Evolutionary conservation across 2,329 filamentous ascomycete species (phyloP), one percentile per base, ranked within the genome.

Genomic region (Exserohilum turcica): DNA sequence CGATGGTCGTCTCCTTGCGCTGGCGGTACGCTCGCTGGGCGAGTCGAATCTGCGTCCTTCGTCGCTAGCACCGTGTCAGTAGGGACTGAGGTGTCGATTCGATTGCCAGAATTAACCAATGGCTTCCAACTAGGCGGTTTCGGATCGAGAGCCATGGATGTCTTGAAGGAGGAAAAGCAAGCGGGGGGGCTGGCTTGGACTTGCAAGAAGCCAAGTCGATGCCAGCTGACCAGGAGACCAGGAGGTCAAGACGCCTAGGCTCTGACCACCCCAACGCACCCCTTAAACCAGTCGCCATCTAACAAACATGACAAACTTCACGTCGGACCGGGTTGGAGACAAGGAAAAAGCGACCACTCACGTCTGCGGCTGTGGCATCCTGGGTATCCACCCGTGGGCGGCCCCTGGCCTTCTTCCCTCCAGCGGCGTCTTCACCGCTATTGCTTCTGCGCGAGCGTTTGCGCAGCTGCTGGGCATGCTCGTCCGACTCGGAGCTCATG

Each of bases 11-110:
- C 68, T 96, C 92, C 74, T 96, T 96, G 45, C 92, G 86, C 66
- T 89, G 85, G 13, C 92, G 85, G 68, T 96, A 96, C 0, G 91
- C 91, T 60, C 91, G 81, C 72, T 96, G 92, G 2, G 92, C 92
- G 48, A 93, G 82, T 19, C 92, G 86, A 59, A 96, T 94, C 71
- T 96, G 92, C 5, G 90, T 93, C 48, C 92, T 84, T 46, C 92
- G 88, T 57, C 91, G 87, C 89, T 90, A 27, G 15, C 45, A 40
- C 24, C 13, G 31, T 9, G 51, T 65, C 37, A 68, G 62, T 51
- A 48, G 13, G 6, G 28, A 33, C 8, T 10, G 12, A 10, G n/a
- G 35, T 36, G 19, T 6, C 2, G 15, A 15, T 6, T 43, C 10
- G 13, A 6, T 21, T 8, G n/a, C n/a, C n/a, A n/a, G n/a, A n/a